Evolutionary conservation across 495 filamentous ascomycete genomes (phyloP).

Genomic region (Chaetomidium leptoderma): DNA sequence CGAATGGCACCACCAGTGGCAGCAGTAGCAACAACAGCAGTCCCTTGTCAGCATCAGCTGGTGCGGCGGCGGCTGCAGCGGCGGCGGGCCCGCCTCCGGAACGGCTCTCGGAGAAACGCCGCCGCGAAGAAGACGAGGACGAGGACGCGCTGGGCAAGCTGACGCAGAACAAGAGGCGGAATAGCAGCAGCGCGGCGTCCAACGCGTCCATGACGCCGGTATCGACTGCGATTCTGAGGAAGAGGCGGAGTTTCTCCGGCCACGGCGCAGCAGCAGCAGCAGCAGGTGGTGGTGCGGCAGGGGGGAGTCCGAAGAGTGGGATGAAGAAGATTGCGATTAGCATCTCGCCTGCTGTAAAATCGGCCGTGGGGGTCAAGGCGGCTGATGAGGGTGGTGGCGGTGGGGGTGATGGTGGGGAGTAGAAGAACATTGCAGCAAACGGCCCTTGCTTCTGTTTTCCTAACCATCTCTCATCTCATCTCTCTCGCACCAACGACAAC

Average conservation of each 20-base stretch:
- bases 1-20: constrained; percentile 19
- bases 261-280: no score
- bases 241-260: constrained; percentile 22
- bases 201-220: constrained; percentile 21
- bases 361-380: not conserved
- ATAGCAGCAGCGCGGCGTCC: constrained; percentile 36
- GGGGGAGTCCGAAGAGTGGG: no score
- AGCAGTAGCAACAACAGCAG: constrained; percentile 16
- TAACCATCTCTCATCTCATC: not conserved
- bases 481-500: no score
- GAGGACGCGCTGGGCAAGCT: constrained; percentile 79
- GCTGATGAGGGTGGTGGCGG: not conserved
- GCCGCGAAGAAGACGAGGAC: constrained; percentile 83
- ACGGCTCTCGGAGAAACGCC: constrained; percentile 81
- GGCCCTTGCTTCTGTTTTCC: not conserved
- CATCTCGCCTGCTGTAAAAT: constrained; percentile 38
- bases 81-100: constrained; percentile 58
- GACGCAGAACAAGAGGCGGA: constrained; percentile 63
- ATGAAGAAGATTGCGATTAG: constrained; percentile 46
- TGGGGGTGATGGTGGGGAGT: not conserved
- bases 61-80: constrained; percentile 2
- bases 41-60: constrained; percentile 30
- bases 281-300: constrained; percentile 4
- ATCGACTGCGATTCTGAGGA: constrained; percentile 20
- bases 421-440: not conserved